These are phyloP conservation scores for Dothidotthia symphoricarpi DNA, from an alignment of 2,329 filamentous ascomycete genomes.

Conservation along the genomic window DNA sequence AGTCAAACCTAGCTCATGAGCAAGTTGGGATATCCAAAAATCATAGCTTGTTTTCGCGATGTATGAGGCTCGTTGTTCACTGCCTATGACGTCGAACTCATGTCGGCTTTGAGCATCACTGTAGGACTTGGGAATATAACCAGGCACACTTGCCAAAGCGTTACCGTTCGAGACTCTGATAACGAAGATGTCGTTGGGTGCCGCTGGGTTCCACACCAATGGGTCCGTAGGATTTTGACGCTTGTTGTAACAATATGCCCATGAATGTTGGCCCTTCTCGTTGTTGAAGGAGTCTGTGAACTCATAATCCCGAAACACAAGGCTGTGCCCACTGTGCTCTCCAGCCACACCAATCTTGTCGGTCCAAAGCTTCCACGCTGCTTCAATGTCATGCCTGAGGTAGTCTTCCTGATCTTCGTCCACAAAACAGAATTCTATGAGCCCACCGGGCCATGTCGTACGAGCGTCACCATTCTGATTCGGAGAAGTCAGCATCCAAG, in stretches of 20 bases:
- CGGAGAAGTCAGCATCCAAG: background rate
- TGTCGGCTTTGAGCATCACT: slow-evolving; percentile 1
- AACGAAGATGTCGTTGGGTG: slow-evolving; percentile 1
- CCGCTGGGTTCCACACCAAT: background rate
- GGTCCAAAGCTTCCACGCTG: slow-evolving; percentile 4
- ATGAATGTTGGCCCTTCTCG: no score
- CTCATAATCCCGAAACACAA: slow-evolving; percentile 3
- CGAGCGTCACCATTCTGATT: slow-evolving; percentile 1
- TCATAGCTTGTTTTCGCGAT: background rate
- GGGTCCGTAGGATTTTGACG: background rate
- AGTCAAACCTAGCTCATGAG: background rate
- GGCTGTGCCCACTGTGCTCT: slow-evolving; percentile 1
- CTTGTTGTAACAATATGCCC: slow-evolving; percentile 1
- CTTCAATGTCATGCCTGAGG: slow-evolving; percentile 2
- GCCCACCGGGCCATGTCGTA: slow-evolving; percentile 2
- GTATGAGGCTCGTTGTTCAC: background rate
- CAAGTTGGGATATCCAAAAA: background rate
- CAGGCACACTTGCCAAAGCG: background rate
- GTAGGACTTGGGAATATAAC: slow-evolving; percentile 2
- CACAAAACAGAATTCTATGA: slow-evolving; percentile 2
- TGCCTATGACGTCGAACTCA: background rate
- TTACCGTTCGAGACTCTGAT: background rate
- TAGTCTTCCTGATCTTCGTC: background rate
- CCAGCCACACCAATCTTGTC: slow-evolving; percentile 2
- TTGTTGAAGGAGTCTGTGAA: background rate